phyloP scores from a whole-genome alignment of 176 grass and related monocot genomes.

The Musa troglodytarum region DNA sequence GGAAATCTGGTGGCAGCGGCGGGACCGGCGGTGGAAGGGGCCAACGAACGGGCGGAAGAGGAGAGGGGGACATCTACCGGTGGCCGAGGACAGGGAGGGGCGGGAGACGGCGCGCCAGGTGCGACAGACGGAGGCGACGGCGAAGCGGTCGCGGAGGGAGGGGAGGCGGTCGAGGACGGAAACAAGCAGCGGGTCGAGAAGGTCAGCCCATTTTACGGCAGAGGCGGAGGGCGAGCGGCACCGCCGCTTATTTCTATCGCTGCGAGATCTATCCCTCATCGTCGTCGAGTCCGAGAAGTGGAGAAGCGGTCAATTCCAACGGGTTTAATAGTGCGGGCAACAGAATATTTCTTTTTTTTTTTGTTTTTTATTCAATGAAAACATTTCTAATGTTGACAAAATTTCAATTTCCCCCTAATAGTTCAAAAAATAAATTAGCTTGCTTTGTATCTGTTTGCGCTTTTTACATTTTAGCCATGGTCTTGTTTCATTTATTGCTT shows the following conservation, averaged over 20 bases:
- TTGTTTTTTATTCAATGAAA: too few species aligned
- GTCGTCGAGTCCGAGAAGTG: too few species aligned
- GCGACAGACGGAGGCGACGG: constrained; percentile 33
- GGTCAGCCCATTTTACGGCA: constrained; percentile 21
- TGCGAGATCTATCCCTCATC: too few species aligned
- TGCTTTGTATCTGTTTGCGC: too few species aligned
- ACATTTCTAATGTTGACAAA: too few species aligned
- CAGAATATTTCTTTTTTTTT: too few species aligned
- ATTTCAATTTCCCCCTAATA: too few species aligned
- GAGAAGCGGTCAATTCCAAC: too few species aligned
- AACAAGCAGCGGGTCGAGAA: constrained; percentile 36
- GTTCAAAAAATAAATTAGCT: too few species aligned
- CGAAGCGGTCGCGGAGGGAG: constrained; percentile 46
- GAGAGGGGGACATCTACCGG: constrained; percentile 27
- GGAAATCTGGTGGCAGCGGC: neutral
- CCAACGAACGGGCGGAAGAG: constrained; percentile 20
- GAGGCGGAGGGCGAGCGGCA: neutral
- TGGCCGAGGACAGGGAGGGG: constrained; percentile 19
- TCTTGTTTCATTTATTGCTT: too few species aligned
- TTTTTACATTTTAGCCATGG: too few species aligned
- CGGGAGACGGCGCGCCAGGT: constrained; percentile 34
- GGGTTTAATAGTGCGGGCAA: too few species aligned
- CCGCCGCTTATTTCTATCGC: neutral
- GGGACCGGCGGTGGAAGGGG: constrained; percentile 10
- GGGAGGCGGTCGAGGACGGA: constrained; percentile 33